Base-by-base conservation (phyloP, 805 yeast species). In the Kurtzmaniella cleridarum region DNA sequence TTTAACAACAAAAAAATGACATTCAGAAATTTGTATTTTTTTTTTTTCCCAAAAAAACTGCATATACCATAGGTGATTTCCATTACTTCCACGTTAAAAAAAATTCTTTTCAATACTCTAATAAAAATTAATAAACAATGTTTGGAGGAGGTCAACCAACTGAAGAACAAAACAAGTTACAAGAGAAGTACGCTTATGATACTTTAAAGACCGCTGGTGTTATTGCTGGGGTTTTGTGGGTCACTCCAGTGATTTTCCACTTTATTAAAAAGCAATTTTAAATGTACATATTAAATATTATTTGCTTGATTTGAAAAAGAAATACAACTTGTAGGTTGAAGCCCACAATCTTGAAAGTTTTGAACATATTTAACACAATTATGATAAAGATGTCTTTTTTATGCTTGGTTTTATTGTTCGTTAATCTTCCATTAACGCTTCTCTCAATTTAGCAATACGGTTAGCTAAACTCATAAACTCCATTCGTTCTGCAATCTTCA, bases 401-500 rank as follows among this genome's bases (percentile, higher is more conserved):
- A n/a, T n/a, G n/a, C n/a, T n/a, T n/a, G n/a, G n/a, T n/a, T n/a
- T n/a, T n/a, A n/a, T n/a, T n/a, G n/a, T n/a, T n/a, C n/a, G 10
- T 11, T 28, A 28, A 5, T 28, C 18, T 17, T 29, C 39, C 11
- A 57, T 47, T 39, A 67, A 53, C 4, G 54, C 61, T 39, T 67
- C 71, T 42, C 73, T 53, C 20, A 67, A 53, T 45, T 57, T 57
- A 20, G 60, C 60, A 39, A 69, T 62, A 43, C 64, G 64, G 29
- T 44, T 50, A 6, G 69, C 68, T 42, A 69, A 57, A 30, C 59
- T 62, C 12, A 50, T 41, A 36, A 57, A 65, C 40, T 60, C 66
- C 47, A 64, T 59, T 42, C 96, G 73, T 52, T 85, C 85, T 1
- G 96, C 88, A 39, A 91, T 85, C 60, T 84, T 84, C 11, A 77